Conservation (phyloP, 495 filamentous ascomycete species). For the Symbiotaphrina buchneri region DNA sequence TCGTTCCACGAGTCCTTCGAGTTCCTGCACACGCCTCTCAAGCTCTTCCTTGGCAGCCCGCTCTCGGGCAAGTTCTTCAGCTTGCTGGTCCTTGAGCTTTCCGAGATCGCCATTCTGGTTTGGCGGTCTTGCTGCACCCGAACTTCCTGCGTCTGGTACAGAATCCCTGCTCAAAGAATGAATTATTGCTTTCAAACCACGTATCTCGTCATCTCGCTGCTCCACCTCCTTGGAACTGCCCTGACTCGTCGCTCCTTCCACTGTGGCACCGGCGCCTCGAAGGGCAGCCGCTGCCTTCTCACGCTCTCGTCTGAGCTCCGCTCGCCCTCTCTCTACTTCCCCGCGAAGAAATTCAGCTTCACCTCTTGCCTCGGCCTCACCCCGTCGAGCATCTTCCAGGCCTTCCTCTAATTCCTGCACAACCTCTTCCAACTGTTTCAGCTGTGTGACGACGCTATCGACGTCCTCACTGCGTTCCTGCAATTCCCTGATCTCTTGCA, state of each 20-base stretch:
- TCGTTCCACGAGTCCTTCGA: constrained; percentile 41
- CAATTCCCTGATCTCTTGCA: constrained; percentile 61
- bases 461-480: constrained; percentile 73
- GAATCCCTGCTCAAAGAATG: constrained; percentile 69
- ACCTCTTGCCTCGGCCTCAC: constrained; percentile 89
- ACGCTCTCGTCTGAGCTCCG: constrained; percentile 73
- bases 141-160: constrained; percentile 23
- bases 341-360: constrained; percentile 94
- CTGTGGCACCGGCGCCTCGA: constrained; percentile 25
- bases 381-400: constrained; percentile 79
- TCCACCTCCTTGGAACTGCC: constrained; percentile 52
- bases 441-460: constrained; percentile 66
- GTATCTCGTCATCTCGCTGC: constrained; percentile 91
- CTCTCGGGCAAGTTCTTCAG: constrained; percentile 31
- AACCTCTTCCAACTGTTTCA: constrained; percentile 88
- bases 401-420: constrained; percentile 95
- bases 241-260: constrained; percentile 23
- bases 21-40: constrained; percentile 56
- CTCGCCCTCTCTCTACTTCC: constrained; percentile 82
- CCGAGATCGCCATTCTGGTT: neutral
- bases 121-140: constrained; percentile 6
- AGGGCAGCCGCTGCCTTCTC: constrained; percentile 57
- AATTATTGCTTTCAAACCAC: constrained; percentile 91
- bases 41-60: constrained; percentile 34
- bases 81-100: constrained; percentile 12